phyloP scores from a whole-genome alignment of 495 filamentous ascomycete species.

The Penicillium samsonianum region DNA sequence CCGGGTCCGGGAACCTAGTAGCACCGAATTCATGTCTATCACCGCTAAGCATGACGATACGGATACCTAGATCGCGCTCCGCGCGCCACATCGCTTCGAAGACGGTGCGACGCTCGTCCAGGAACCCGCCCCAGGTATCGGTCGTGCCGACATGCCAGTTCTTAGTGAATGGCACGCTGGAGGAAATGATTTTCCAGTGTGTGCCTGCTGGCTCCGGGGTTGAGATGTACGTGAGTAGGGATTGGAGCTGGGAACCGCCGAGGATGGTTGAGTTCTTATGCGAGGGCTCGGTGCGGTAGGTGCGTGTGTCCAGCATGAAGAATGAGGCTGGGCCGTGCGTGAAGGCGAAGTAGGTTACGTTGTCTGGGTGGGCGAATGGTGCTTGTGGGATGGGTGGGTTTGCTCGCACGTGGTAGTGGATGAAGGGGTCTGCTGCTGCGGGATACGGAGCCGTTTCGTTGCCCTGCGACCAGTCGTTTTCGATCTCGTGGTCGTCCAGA shows the following conservation, averaged over 20 bases:
- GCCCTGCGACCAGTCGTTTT: slow-evolving; percentile 78
- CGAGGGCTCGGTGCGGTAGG: slow-evolving; percentile 71
- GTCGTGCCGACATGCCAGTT: slow-evolving; percentile 84
- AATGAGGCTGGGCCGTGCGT: slow-evolving; percentile 86
- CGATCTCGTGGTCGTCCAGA: slow-evolving; percentile 93
- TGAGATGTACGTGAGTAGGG: slow-evolving; percentile 74
- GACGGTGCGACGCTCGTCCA: slow-evolving; percentile 72
- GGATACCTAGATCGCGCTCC: slow-evolving; percentile 62
- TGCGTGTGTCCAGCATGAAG: slow-evolving; percentile 91
- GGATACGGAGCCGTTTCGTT: slow-evolving; percentile 72
- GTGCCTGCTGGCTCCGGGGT: slow-evolving; percentile 70
- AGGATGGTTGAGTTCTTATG: slow-evolving; percentile 79
- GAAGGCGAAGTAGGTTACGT: slow-evolving; percentile 82
- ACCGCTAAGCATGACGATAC: slow-evolving; percentile 82
- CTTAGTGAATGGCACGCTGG: slow-evolving; percentile 90
- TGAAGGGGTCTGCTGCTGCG: slow-evolving; percentile 80
- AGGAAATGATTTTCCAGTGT: slow-evolving; percentile 89
- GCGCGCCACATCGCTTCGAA: slow-evolving; percentile 91
- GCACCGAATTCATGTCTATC: slow-evolving; percentile 96
- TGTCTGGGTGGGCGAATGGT: slow-evolving; percentile 41
- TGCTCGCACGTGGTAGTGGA: slow-evolving; percentile 76
- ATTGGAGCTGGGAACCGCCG: slow-evolving; percentile 72
- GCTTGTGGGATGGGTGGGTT: slow-evolving; percentile 70
- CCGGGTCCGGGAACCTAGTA: slow-evolving; percentile 79
- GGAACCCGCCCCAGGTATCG: slow-evolving; percentile 93